These are phyloP conservation scores for Paecilomyces fulvus DNA, from an alignment of 2,329 filamentous ascomycete species.

Conservation along the genomic window DNA sequence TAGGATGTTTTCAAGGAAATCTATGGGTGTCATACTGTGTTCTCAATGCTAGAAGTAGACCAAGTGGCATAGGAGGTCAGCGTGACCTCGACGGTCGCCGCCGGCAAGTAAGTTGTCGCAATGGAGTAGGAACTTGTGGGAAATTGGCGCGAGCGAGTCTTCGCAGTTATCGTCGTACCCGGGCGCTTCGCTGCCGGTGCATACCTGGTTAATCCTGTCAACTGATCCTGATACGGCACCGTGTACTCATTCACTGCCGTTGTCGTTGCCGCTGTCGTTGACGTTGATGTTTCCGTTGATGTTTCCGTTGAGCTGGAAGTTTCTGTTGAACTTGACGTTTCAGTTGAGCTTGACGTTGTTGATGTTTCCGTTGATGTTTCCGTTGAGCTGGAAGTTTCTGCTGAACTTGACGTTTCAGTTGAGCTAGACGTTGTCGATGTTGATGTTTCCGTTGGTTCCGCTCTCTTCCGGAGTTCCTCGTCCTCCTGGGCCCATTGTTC, in stretches of 20 bases:
- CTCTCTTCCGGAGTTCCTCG: conserved; percentile 22
- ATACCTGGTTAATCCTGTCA: conserved; percentile 48
- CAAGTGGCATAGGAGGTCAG: conserved; percentile 44
- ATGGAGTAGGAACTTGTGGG: conserved; percentile 48
- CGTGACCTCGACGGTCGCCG: conserved; percentile 42
- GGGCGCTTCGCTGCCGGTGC: conserved; percentile 55
- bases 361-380: too few relatives aligned
- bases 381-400: too few relatives aligned
- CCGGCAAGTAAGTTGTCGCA: conserved; percentile 43
- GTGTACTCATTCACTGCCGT: conserved; percentile 19
- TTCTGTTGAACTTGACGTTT: too few relatives aligned
- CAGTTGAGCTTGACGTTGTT: too few relatives aligned
- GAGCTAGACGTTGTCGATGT: too few relatives aligned
- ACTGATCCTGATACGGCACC: conserved; percentile 48
- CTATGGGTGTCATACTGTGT: conserved; percentile 43
- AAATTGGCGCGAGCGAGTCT: conserved; percentile 41
- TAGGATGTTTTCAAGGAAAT: neutral
- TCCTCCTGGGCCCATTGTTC: conserved; percentile 11
- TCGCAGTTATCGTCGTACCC: conserved; percentile 50
- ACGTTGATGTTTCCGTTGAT: too few relatives aligned
- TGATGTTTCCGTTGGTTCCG: too few relatives aligned
- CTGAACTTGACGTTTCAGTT: too few relatives aligned
- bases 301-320: too few relatives aligned
- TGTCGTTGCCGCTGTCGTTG: too few relatives aligned
- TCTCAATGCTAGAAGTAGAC: conserved; percentile 45